Base-by-base conservation (phyloP, 2,329 filamentous ascomycete genomes). In the Colletotrichum gloeosporioides region DNA sequence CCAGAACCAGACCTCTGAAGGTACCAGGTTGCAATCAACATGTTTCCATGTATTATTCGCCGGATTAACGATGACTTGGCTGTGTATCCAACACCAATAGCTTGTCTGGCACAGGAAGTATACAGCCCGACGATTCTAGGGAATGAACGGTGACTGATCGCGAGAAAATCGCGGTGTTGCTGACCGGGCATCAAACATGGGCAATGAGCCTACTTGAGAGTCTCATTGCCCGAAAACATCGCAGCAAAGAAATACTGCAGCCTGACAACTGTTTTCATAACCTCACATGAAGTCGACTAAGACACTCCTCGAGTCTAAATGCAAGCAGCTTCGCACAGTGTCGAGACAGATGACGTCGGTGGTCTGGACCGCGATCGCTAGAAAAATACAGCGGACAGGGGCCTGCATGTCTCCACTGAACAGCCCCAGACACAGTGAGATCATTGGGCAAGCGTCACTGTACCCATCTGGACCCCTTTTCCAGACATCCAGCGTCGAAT, bases 381-480 rank as follows among this genome's bases (percentile, higher is more conserved):
- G 59, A 15, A 44, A 9, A 29, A 70, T 29, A 15, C 18, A 44
- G 36, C 22, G 18, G n/a, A 36, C 53, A 61, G 31, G 53, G 69
- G 9, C 49, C 57, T 53, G n/a, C 15, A 8, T 8, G 34, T 9
- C 16, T 3, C 69, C 69, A 67, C 39, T n/a, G 29, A 15, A 13
- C 2, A 13, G 68, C 59, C 70, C 55, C 22, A 7, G 70, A 6
- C 49, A 73, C 65, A 74, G 74, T 74, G 22, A 49, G 25, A 69
- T 49, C 18, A 61, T 25, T 44, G 18, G 6, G 12, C 34, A 8
- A 16, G 22, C 8, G 8, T 61, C n/a, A 72, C 70, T 69, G 73
- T 76, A 59, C 29, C 29, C 64, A 22, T 65, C 10, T 69, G 34
- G 74, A 76, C 74, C 74, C 74, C 74, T 76, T 73, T 76, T 76